phyloP scores from a whole-genome alignment of 176 grass and related monocot genomes.

The Musa itinerans region DNA sequence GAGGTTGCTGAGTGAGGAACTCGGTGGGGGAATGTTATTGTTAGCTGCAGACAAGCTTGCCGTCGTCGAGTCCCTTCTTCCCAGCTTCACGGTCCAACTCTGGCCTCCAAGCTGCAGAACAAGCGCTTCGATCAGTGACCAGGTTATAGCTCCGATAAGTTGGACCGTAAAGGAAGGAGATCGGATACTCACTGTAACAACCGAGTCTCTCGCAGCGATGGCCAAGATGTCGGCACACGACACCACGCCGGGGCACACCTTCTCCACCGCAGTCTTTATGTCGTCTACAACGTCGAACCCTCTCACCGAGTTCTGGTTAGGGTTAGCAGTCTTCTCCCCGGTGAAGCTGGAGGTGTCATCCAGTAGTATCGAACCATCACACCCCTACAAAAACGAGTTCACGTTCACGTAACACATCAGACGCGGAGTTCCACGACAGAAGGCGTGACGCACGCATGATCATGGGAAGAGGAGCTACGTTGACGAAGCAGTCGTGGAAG shows the following conservation, averaged over 20 bases:
- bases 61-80: conserved; percentile 55
- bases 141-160: neutral
- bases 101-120: conserved; percentile 38
- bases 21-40: conserved; percentile 50
- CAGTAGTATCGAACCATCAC: conserved; percentile 2
- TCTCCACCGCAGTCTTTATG: conserved; percentile 12
- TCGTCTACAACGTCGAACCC: conserved; percentile 10
- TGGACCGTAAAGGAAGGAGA: neutral
- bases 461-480: conserved; percentile 7
- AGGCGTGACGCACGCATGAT: neutral
- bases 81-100: conserved; percentile 49
- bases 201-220: conserved; percentile 6
- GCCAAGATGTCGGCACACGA: conserved; percentile 18
- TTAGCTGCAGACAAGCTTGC: conserved; percentile 43
- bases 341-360: conserved; percentile 10
- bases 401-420: no score
- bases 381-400: neutral
- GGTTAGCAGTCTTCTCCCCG: conserved; percentile 7
- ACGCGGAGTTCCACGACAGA: no score
- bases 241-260: conserved; percentile 1
- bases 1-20: conserved; percentile 35
- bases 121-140: neutral
- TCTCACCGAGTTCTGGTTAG: conserved; percentile 13
- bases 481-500: conserved; percentile 70
- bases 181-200: conserved; percentile 5